Evolutionary conservation across 192 early-diverging fungal species (phyloP).

Genomic region (Coemansia sp.): DNA sequence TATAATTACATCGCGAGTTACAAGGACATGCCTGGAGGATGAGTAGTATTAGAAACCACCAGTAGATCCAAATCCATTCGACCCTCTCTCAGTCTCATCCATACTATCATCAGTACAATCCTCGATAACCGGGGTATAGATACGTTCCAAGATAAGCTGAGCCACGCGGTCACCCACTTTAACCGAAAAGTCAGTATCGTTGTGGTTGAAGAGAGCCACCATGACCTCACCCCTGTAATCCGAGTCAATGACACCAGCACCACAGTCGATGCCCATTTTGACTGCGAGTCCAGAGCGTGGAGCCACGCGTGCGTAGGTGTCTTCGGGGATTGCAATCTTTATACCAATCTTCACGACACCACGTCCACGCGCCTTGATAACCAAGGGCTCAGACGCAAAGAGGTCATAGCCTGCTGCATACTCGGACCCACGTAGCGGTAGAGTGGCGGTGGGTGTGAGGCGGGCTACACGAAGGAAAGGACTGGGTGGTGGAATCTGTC

Average conservation of each 20-base stretch:
- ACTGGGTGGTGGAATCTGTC: neutral
- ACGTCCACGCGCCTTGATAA: slow-evolving; percentile 80
- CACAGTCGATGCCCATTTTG: slow-evolving; percentile 87
- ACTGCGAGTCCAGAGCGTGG: slow-evolving; percentile 91
- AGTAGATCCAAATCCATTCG: slow-evolving; percentile 73
- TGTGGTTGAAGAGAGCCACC: slow-evolving; percentile 90
- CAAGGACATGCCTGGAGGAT: neutral
- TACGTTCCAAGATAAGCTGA: slow-evolving; percentile 91
- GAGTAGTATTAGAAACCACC: slow-evolving; percentile 39
- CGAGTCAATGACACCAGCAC: slow-evolving; percentile 90
- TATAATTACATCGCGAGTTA: neutral
- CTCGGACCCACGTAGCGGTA: slow-evolving; percentile 82
- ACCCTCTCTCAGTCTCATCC: slow-evolving; percentile 63
- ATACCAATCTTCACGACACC: slow-evolving; percentile 87
- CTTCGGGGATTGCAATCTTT: slow-evolving; percentile 79
- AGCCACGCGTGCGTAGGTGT: slow-evolving; percentile 95
- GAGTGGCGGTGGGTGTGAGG: slow-evolving; percentile 58
- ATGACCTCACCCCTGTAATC: slow-evolving; percentile 90
- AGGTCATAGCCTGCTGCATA: slow-evolving; percentile 95
- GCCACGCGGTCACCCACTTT: slow-evolving; percentile 93
- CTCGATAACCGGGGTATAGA: slow-evolving; percentile 76
- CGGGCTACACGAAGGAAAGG: slow-evolving; percentile 45
- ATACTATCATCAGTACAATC: slow-evolving; percentile 65
- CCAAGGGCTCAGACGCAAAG: slow-evolving; percentile 65
- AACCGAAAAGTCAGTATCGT: slow-evolving; percentile 70